Evolutionary conservation across 108 stramenopile genomes (phyloP), one percentile per base, ranked within the genome.

Genomic region (Skeletonema marinoi): DNA sequence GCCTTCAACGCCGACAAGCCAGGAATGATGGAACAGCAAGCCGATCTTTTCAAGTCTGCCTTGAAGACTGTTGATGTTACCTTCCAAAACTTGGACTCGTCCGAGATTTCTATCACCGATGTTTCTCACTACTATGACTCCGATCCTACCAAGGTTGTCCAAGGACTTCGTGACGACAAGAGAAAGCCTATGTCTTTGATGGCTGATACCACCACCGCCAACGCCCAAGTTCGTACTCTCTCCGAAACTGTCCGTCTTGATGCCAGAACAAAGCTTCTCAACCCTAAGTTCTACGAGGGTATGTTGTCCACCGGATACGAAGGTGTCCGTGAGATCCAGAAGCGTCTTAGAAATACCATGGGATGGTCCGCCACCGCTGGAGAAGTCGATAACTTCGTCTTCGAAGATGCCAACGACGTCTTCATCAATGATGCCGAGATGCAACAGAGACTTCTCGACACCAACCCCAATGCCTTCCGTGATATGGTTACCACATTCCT

Each of bases 201-300:
- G 95, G 97, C 97, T 67, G 97, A 98, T 84, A 98, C 97, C 64
- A 98, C 97, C 66, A 98, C 97, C 36, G 97, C 97, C 71, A 98
- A 98, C 73, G 97, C 97, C 13, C 94, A 97, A 85, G 97, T 98
- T 33, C 92, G 97, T 64, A 88, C 96, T 16, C 90, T 98, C 46
- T 85, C 94, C 42, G 97, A 98, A 80, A 98, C 97, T 42, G 96
- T 98, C 13, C 92, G 97, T 62, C 92, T 98, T 50, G 97, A 98
- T 88, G 97, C 97, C 30, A 93, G 97, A 64, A 98, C 97, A 25
- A 98, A 98, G 88, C 89, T 98, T 64, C 91, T 98, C 74, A 98
- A 98, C 86, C 97, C 96, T 44, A 98, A 98, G 89, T 98, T 98
- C 83, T 97, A 97, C 85, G 97, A 98, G 77, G 97, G 98, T 82